Evolutionary conservation across 176 grass and related monocot genomes (phyloP), one percentile per base, ranked within the genome.

Genomic region (Themeda triandra): DNA sequence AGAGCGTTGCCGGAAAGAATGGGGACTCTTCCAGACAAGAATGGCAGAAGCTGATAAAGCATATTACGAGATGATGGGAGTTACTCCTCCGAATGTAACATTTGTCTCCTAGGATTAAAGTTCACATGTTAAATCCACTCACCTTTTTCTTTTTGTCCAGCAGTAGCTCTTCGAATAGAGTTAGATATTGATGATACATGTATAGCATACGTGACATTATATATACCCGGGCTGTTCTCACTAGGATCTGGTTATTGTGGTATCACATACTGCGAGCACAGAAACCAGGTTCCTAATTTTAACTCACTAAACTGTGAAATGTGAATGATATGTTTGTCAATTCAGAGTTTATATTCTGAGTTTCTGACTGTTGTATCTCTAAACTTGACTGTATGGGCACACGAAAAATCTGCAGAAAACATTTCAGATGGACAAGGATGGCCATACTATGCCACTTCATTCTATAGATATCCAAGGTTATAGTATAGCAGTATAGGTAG

Each of bases 1-100:
- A 59, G 95, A 91, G 59, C 86, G 95, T 48, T 94, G 92, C 79
- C 83, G 88, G 40, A 92, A 94, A 71, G 92, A 97, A 48, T 97
- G 95, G 92, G 87, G 83, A 29, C 88, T 94, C 28, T 92, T 94
- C 72, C 90, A 91, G 87, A 89, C 73, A 11, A 85, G 95, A 78
- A 79, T 94, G 5, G 88, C 90, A 4, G 88, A 94, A 63, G 95
- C 95, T 27, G 95, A 97, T 66, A 97, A 93, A 76, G 75, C 82
- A 4, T 94, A 97, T 48, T 92, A 84, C 84, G 75, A 84, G 72
- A 86, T 74, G 85, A 91, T 77, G 83, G 71, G 86, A 3, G 86
- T 94, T 21, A 71, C 75, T 51, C 89, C 87, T 19, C 88, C 91
- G 18, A 95, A 92, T 41, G 78, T 85, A 60, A 92, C 88, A 41